Evolutionary conservation across 1,284 basidiomycete species (phyloP), one percentile per base, ranked within the genome.

Genomic region (Fomitopsis pinicola): DNA sequence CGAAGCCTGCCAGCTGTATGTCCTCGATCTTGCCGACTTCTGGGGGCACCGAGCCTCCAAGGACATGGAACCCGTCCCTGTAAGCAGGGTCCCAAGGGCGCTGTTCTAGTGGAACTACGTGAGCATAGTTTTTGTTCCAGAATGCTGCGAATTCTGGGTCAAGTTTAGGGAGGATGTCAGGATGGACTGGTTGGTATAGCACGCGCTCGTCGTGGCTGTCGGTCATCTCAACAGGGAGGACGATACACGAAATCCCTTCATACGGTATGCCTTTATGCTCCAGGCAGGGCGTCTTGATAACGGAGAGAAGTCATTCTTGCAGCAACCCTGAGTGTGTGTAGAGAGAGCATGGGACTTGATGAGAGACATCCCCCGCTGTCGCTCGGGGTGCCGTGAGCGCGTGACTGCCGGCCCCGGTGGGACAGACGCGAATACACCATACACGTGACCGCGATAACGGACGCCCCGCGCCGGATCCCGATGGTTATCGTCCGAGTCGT

Each of bases 91-190:
- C 72, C 87, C 87, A 89, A 33, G 83, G 81, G 9, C 86, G 58
- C 14, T 81, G 80, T 62, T 89, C 83, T 1, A 81, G 76, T 3
- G 81, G 80, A 3, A 77, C 73, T 22, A 80, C 65, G 63, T 81
- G 71, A 0, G 77, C 70, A 19, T 85, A 65, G 58, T 80, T 72
- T 15, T 74, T 68, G 65, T 85, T 84, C 71, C 90, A 86, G 69
- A 86, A 87, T 7, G 75, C 76, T 56, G 81, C 71, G 66, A 88
- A 90, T 66, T 88, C 84, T 3, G 85, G 80, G 65, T 87, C 84
- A 59, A 90, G 79, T 42, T 74, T 79, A 8, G 76, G 65, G 22
- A 86, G 68, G 61, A 88, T 75, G 6, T 82, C 81, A 0, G 85
- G 82, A 66, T 89, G 82, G 38, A 90, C 73, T 30, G 85, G 84